Evolutionary conservation across 306 rosid species (phyloP), one percentile per base, ranked within the genome.

Genomic region (Fragaria ananassa): DNA sequence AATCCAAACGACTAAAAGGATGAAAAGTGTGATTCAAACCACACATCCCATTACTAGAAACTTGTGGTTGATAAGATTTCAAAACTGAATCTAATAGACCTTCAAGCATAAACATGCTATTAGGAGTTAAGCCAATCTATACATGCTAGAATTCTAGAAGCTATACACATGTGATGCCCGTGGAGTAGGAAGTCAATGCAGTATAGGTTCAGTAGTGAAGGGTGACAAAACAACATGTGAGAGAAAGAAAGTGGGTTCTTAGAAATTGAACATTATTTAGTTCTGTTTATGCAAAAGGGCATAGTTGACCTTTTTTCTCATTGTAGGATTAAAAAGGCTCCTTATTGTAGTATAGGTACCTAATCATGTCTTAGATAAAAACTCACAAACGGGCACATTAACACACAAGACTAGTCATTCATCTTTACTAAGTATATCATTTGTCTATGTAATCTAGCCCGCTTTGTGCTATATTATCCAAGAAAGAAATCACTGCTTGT

Each of bases 401-500:
- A 60, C 29, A 67, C 19, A 44, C 37, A 72, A 56, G 2, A 49
- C 46, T 13, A 29, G 35, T 51, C 35, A 70, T 19, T 49, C 58
- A 50, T 71, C 64, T 9, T 29, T n/a, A 51, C 45, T 47, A 46
- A 67, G 25, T 68, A 57, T 74, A 76, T 70, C 47, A 79, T 4
- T 21, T 72, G n/a, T 58, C 66, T 47, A 39, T 34, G 29, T 74
- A 44, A 71, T 34, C 19, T 53, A 76, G 72, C 82, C 80, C 80
- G 51, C 69, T 54, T 54, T 74, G 73, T 19, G 82, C 49, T 68
- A 54, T 50, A 10, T 11, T 60, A 78, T 78, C 63, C 18, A 60
- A 58, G 60, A 68, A 76, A 81, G 53, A 68, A 76, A 81, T 70
- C 70, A 51, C 67, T 56, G 75, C 78, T 60, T 70, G 50, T 53